Evolutionary conservation across 345 rosid species (phyloP).

Genomic region (Eucalyptus marginata): DNA sequence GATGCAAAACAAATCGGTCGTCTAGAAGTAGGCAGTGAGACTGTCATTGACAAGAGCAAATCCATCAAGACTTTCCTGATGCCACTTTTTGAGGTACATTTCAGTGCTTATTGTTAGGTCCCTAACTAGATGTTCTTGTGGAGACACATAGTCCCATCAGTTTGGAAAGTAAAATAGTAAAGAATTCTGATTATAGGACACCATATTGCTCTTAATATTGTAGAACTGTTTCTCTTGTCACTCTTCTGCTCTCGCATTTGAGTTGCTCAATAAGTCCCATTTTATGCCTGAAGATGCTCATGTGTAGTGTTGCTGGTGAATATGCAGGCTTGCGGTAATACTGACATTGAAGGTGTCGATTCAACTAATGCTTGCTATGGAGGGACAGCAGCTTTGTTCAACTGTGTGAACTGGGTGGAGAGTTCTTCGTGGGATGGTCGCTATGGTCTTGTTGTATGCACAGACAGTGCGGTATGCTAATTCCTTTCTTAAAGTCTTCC

Average conservation of each 20-base stretch:
- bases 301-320: background rate
- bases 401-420: conserved; percentile 99
- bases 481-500: background rate
- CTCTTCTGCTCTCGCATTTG: background rate
- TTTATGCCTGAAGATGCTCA: background rate
- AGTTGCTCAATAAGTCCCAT: background rate
- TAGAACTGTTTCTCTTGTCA: background rate
- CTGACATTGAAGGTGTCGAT: conserved; percentile 98
- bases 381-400: conserved; percentile 95
- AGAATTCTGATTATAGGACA: background rate
- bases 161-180: background rate
- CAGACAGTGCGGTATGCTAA: conserved; percentile 91
- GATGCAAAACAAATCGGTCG: conserved; percentile 96
- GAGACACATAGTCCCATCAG: background rate
- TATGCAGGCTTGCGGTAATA: conserved; percentile 81
- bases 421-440: conserved; percentile 99
- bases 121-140: background rate
- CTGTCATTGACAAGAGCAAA: conserved; percentile 98
- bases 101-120: background rate
- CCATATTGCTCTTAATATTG: background rate
- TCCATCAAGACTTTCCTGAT: conserved; percentile 97
- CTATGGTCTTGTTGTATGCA: conserved; percentile 90
- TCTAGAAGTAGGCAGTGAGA: conserved; percentile 98
- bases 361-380: conserved; percentile 98
- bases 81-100: conserved; percentile 91